Percentiles rank a stretch among this genome's conserved stretches.
These are phyloP conservation scores for Backusella australiensis DNA, from an alignment of 192 early-diverging fungal species.

Conservation along the genomic window DNA sequence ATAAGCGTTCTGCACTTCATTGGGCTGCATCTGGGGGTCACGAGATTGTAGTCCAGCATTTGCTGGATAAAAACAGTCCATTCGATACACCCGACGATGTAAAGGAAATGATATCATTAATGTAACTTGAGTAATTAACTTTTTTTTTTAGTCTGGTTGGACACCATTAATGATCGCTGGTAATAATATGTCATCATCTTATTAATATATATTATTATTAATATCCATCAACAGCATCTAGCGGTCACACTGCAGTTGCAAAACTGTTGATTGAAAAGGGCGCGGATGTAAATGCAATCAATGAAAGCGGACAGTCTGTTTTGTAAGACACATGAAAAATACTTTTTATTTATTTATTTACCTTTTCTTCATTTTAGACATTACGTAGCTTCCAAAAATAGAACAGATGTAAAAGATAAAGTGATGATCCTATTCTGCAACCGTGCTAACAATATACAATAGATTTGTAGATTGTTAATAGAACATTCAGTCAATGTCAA, in stretches of 20 bases:
- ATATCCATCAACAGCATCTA: constrained; percentile 35
- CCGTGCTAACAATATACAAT: not conserved
- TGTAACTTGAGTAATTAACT: not conserved
- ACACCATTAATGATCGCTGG: constrained; percentile 55
- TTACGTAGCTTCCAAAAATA: constrained; percentile 63
- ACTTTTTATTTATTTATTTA: not conserved
- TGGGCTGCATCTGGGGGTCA: constrained; percentile 74
- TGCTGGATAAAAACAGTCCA: constrained; percentile 62
- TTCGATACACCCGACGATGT: constrained; percentile 69
- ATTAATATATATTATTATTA: not conserved
- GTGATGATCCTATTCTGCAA: not conserved
- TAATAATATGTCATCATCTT: constrained; percentile 12
- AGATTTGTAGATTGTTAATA: constrained; percentile 37
- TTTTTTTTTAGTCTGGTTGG: constrained; percentile 43
- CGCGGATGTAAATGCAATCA: constrained; percentile 42
- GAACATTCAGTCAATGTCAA: constrained; percentile 49
- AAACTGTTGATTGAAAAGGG: constrained; percentile 36
- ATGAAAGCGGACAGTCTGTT: constrained; percentile 50
- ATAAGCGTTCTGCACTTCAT: constrained; percentile 47
- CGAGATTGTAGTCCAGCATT: constrained; percentile 58
- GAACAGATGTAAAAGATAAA: constrained; percentile 37
- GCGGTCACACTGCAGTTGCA: constrained; percentile 40
- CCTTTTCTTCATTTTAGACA: constrained; percentile 34
- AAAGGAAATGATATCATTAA: not conserved
- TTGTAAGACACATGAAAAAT: constrained; percentile 34